Evolutionary conservation across 2,329 filamentous ascomycete genomes (phyloP).

Genomic region (Penicillium sp.): DNA sequence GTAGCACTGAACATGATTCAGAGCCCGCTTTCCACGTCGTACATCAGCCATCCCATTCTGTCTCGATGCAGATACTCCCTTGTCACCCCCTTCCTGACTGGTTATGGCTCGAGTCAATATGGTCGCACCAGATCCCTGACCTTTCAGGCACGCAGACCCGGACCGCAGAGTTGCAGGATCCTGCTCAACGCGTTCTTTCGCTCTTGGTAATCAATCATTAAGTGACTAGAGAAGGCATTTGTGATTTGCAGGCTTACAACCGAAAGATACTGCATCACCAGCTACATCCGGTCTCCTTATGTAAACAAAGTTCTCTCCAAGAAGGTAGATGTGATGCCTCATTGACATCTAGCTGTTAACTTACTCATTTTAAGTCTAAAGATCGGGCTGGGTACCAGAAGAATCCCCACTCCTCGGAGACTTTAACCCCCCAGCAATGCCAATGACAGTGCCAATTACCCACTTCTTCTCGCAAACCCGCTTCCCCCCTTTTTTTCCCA

Average conservation of each 20-base stretch:
- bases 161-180: not conserved
- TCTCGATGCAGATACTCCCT: slow-evolving; percentile 10
- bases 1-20: slow-evolving; percentile 4
- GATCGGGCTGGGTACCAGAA: slow-evolving; percentile 34
- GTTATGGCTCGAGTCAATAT: not conserved
- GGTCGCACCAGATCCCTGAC: slow-evolving; percentile 10
- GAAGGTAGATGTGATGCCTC: not conserved
- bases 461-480: not conserved
- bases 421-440: slow-evolving; percentile 10
- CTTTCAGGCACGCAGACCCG: slow-evolving; percentile 10
- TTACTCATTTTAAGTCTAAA: slow-evolving; percentile 30
- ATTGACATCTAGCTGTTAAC: slow-evolving; percentile 31
- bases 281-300: not conserved
- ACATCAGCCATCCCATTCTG: slow-evolving; percentile 6
- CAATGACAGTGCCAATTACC: not conserved
- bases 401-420: slow-evolving; percentile 24
- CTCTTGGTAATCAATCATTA: not conserved
- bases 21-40: not conserved
- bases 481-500: slow-evolving; percentile 11
- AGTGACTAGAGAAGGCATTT: not conserved
- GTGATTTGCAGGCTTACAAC: not conserved
- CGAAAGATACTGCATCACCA: not conserved
- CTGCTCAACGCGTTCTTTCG: not conserved
- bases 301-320: not conserved
- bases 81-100: not conserved